Evolutionary conservation across 495 filamentous ascomycete species (phyloP).

Genomic region (Aspergillus saccharolyticus): DNA sequence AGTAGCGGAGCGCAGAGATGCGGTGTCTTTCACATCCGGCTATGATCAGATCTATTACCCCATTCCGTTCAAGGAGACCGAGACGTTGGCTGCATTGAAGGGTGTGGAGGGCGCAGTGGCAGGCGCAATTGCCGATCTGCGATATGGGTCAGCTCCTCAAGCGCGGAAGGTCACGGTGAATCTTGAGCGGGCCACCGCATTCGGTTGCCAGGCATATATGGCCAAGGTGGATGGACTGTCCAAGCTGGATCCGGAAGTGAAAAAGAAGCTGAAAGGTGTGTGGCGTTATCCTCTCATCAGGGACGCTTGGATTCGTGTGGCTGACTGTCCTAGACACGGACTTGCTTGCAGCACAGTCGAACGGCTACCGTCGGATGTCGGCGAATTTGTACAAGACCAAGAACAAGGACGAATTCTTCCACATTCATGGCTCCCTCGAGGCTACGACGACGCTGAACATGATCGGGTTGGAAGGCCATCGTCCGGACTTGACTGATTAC

Average conservation of each 20-base stretch:
- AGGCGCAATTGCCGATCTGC: slow-evolving; percentile 57
- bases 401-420: slow-evolving; percentile 60
- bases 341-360: slow-evolving; percentile 63
- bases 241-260: slow-evolving; percentile 56
- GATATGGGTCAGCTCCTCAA: slow-evolving; percentile 33
- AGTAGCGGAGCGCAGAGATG: slow-evolving; percentile 31
- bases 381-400: slow-evolving; percentile 72
- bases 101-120: slow-evolving; percentile 64
- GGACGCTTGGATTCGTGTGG: slow-evolving; percentile 6
- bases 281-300: slow-evolving; percentile 10
- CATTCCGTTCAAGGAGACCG: slow-evolving; percentile 66
- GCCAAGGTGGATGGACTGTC: slow-evolving; percentile 65
- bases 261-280: slow-evolving; percentile 59
- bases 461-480: slow-evolving; percentile 62
- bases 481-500: slow-evolving; percentile 61
- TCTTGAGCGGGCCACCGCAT: slow-evolving; percentile 59
- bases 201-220: slow-evolving; percentile 68
- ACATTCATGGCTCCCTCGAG: slow-evolving; percentile 74
- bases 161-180: slow-evolving; percentile 51
- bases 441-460: slow-evolving; percentile 63
- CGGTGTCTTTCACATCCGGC: slow-evolving; percentile 38
- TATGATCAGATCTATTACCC: slow-evolving; percentile 51
- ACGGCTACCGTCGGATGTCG: slow-evolving; percentile 66
- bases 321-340: slow-evolving; percentile 56
- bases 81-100: slow-evolving; percentile 63